Percentiles rank a stretch among this genome's conserved stretches.
Conservation (phyloP, 2,329 filamentous ascomycete species). For the Aspergillus niger region DNA sequence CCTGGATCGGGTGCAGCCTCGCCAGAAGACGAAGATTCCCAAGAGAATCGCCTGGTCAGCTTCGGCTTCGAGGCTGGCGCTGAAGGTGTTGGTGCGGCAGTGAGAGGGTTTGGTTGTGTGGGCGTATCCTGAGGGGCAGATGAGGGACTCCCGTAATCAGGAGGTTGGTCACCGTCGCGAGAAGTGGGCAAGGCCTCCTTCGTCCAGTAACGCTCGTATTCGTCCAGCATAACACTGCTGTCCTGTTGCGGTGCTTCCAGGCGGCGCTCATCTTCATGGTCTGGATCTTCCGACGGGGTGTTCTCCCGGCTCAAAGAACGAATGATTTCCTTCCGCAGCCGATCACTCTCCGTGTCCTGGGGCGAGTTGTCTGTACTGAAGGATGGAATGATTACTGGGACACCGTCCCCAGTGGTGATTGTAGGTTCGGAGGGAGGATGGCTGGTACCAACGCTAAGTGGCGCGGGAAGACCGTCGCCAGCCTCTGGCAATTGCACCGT, state of each 20-base stretch:
- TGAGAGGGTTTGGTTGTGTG: neutral
- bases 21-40: constrained; percentile 39
- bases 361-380: constrained; percentile 39
- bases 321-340: constrained; percentile 52
- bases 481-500: constrained; percentile 13
- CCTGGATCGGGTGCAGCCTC: constrained; percentile 19
- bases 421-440: constrained; percentile 19
- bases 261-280: constrained; percentile 19
- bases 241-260: constrained; percentile 28
- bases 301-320: constrained; percentile 47
- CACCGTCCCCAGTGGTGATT: constrained; percentile 19
- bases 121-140: constrained; percentile 9
- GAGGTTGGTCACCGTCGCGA: constrained; percentile 19
- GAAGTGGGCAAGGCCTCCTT: constrained; percentile 24
- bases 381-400: constrained; percentile 38
- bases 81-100: neutral
- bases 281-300: constrained; percentile 32
- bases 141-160: constrained; percentile 14
- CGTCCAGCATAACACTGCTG: constrained; percentile 37
- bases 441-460: constrained; percentile 33
- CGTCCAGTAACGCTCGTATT: constrained; percentile 44
- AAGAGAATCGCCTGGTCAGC: constrained; percentile 47
- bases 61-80: constrained; percentile 25
- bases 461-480: constrained; percentile 32
- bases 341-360: constrained; percentile 46